These are phyloP conservation scores for Solanum lycopersicoides DNA, from an alignment of 257 asterid genomes.

Conservation along the genomic window DNA sequence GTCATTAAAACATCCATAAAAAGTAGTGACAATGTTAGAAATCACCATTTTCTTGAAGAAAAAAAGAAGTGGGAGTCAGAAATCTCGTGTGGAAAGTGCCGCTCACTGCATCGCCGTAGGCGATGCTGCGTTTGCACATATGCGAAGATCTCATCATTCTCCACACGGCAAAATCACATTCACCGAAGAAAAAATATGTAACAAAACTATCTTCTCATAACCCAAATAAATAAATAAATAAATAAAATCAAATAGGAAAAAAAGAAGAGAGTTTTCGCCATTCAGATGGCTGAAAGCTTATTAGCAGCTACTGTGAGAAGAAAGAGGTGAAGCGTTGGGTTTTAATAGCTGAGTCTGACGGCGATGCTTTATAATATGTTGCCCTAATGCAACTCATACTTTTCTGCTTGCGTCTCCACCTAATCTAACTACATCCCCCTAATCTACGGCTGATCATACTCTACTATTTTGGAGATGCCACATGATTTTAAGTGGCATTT, in stretches of 20 bases:
- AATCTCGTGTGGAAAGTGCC: slow-evolving; percentile 5
- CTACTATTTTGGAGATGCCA: too few relatives aligned
- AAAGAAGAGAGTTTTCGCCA: background rate
- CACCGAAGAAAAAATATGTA: background rate
- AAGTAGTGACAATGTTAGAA: background rate
- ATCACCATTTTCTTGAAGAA: background rate
- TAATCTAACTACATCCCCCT: background rate
- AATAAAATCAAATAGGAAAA: background rate
- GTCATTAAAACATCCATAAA: background rate
- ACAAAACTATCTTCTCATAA: background rate
- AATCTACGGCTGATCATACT: background rate
- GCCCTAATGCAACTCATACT: background rate
- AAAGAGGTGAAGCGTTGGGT: background rate
- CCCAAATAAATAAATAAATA: background rate
- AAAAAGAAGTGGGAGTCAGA: background rate
- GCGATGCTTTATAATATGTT: background rate
- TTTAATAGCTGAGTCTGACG: background rate
- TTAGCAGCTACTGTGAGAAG: background rate
- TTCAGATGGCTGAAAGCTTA: background rate
- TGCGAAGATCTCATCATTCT: background rate
- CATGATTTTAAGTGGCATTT: too few relatives aligned
- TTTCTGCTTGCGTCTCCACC: background rate
- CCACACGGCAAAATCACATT: background rate
- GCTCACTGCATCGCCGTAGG: background rate
- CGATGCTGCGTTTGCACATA: background rate